Evolutionary conservation across 805 yeast genomes (phyloP).

Genomic region (Saccharomycopsis sp.): DNA sequence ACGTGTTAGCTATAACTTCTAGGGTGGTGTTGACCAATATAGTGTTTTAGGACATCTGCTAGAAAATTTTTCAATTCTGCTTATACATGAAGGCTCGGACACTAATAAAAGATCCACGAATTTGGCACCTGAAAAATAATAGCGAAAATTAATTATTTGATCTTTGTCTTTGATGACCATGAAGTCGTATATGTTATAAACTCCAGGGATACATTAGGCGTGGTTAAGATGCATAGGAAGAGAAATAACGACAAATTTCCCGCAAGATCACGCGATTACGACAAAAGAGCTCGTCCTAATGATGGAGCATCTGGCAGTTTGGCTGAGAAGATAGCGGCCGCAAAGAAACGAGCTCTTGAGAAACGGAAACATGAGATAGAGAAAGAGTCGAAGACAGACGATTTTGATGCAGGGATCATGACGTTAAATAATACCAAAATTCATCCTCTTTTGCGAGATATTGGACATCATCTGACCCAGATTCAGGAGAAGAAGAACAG

Average conservation of each 20-base stretch:
- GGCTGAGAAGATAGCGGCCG: slow-evolving; percentile 7
- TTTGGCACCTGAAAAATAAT: neutral
- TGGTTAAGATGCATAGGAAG: neutral
- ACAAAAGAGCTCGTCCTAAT: neutral
- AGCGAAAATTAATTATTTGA: neutral
- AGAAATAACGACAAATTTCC: neutral
- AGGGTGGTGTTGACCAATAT: no score
- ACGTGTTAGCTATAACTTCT: no score
- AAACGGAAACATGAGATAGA: neutral
- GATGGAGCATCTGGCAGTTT: neutral
- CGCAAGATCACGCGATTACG: neutral
- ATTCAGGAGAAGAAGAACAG: neutral
- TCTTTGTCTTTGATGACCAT: no score
- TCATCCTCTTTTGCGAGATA: slow-evolving; percentile 28
- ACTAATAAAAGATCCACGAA: neutral
- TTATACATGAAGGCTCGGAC: neutral
- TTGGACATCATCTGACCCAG: neutral
- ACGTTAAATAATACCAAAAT: slow-evolving; percentile 24
- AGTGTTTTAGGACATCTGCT: no score
- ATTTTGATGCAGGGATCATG: slow-evolving; percentile 1
- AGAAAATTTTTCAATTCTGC: neutral
- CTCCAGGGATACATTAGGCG: no score
- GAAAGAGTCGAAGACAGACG: neutral
- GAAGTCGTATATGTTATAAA: no score
- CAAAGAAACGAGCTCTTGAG: slow-evolving; percentile 3